Conservation (phyloP, 768 basidiomycete species). For the Tremella mesenterica region DNA sequence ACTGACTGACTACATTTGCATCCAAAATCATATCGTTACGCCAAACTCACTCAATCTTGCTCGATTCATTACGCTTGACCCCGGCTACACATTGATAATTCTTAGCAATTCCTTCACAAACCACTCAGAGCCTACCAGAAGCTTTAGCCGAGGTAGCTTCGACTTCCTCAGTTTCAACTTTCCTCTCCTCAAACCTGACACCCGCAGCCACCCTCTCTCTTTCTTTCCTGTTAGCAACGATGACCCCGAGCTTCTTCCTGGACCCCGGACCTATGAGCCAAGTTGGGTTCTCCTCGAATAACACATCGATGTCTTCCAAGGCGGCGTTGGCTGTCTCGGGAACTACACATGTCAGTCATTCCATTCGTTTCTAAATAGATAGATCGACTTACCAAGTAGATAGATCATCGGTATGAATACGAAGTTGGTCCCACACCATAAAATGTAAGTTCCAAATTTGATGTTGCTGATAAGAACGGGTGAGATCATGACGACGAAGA, state of each 20-base stretch:
- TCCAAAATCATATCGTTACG: too few relatives aligned
- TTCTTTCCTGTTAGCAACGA: background rate
- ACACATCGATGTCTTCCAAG: background rate
- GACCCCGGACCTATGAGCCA: background rate
- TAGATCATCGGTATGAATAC: background rate
- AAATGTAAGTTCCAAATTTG: background rate
- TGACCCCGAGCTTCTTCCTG: background rate
- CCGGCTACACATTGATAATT: too few relatives aligned
- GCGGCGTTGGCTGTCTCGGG: background rate
- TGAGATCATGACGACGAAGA: conserved; percentile 1
- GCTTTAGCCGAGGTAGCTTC: too few relatives aligned
- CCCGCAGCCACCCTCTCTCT: too few relatives aligned
- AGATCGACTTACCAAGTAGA: background rate
- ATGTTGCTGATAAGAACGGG: background rate
- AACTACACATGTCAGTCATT: background rate
- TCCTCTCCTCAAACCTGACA: too few relatives aligned
- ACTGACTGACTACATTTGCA: too few relatives aligned
- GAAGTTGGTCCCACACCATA: background rate
- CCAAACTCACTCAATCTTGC: too few relatives aligned
- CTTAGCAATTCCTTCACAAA: too few relatives aligned
- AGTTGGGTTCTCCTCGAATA: background rate
- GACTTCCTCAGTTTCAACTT: too few relatives aligned
- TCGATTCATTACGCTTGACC: too few relatives aligned
- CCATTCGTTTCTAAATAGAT: too few relatives aligned
- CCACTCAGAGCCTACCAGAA: too few relatives aligned